Conservation (phyloP, 192 early-diverging fungal species). For the Helicostylum pulchrum region DNA sequence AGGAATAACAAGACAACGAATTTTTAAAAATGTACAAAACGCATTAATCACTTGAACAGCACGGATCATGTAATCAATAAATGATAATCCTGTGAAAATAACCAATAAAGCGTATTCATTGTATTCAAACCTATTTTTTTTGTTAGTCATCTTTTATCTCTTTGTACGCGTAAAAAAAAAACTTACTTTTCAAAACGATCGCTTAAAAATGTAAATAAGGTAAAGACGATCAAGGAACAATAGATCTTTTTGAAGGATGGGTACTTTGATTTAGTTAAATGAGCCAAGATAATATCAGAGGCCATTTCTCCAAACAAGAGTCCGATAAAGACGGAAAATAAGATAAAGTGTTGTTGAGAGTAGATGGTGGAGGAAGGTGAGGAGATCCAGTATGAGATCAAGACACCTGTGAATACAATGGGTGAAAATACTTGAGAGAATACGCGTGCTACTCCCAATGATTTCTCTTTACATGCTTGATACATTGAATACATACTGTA, state of each 20-base stretch:
- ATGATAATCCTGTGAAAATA: constrained; percentile 5
- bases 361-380: constrained; percentile 66
- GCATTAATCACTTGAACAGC: constrained; percentile 79
- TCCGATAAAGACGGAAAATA: constrained; percentile 69
- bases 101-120: neutral
- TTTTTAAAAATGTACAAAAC: constrained; percentile 82
- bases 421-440: constrained; percentile 57
- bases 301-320: constrained; percentile 85
- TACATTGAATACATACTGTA: constrained; percentile 46
- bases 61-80: constrained; percentile 76
- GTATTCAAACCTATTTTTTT: neutral
- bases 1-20: constrained; percentile 65
- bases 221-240: constrained; percentile 66
- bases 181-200: constrained; percentile 21
- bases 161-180: too few species aligned
- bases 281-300: constrained; percentile 87
- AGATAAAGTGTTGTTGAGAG: constrained; percentile 61
- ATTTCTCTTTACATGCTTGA: constrained; percentile 45
- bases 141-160: constrained; percentile 34
- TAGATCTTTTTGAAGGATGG: constrained; percentile 76
- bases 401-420: constrained; percentile 52
- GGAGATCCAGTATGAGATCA: constrained; percentile 66
- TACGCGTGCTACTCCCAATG: constrained; percentile 47
- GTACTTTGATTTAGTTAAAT: constrained; percentile 80
- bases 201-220: constrained; percentile 34